phyloP scores from a whole-genome alignment of 345 rosid species.

The Arabis hirsuta region DNA sequence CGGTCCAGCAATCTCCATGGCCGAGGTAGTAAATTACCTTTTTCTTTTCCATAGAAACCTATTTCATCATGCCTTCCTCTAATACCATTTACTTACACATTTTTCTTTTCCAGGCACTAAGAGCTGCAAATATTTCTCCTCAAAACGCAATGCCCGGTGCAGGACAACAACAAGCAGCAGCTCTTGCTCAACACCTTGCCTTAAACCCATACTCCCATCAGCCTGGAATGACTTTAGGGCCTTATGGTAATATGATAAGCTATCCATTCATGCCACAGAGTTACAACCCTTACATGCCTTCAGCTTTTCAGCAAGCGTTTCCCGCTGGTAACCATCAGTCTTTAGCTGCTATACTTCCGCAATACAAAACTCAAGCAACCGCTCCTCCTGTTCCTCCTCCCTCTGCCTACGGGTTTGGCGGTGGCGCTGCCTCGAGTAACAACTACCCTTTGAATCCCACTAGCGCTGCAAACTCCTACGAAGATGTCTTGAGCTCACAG shows the following conservation, averaged over 20 bases:
- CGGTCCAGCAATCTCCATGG: slow-evolving; percentile 65
- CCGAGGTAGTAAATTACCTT: slow-evolving; percentile 58
- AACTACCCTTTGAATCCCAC: slow-evolving; percentile 69
- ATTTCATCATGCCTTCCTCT: not conserved
- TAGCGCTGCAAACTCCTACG: slow-evolving; percentile 63
- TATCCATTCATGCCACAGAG: slow-evolving; percentile 87
- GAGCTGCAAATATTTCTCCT: slow-evolving; percentile 62
- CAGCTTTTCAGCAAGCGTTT: slow-evolving; percentile 81
- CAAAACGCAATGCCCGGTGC: slow-evolving; percentile 60
- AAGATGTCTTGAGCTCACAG: slow-evolving; percentile 77
- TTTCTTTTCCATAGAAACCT: not conserved
- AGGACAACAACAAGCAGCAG: slow-evolving; percentile 46
- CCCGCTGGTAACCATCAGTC: slow-evolving; percentile 77
- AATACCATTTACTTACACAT: not conserved
- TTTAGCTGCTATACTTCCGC: slow-evolving; percentile 75
- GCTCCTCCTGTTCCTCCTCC: slow-evolving; percentile 50
- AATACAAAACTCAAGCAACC: slow-evolving; percentile 84
- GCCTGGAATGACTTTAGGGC: slow-evolving; percentile 80
- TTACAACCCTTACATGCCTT: slow-evolving; percentile 76
- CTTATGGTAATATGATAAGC: slow-evolving; percentile 78
- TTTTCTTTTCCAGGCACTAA: slow-evolving; percentile 54
- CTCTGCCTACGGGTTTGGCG: slow-evolving; percentile 83
- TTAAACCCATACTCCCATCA: slow-evolving; percentile 81
- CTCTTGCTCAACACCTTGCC: slow-evolving; percentile 82
- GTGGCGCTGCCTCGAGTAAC: slow-evolving; percentile 58